Evolutionary conservation across 2,329 filamentous ascomycete species (phyloP), one percentile per base, ranked within the genome.

Genomic region (Phialophora verrucosa): DNA sequence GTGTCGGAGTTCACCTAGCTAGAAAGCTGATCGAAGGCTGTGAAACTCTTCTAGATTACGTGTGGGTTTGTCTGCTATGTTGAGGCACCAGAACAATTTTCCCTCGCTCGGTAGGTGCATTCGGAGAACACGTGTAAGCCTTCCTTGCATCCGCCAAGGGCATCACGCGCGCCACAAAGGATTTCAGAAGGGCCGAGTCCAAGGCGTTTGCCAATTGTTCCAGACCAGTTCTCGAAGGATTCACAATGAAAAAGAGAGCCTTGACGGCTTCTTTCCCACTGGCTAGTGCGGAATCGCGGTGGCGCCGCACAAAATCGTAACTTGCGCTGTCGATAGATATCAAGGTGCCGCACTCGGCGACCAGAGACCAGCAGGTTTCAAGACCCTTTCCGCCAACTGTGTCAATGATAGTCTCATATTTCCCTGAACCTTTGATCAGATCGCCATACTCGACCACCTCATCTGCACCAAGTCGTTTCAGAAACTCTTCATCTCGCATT

Each of bases 361-460:
- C 61, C 57, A 61, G 62, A 3, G 20, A 42, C 74, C 74, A 76
- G 27, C 73, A 72, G 4, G 54, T 50, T 4, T 44, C 65, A 23
- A 76, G 56, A 1, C 66, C 49, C 17, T 72, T 61, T 11, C 74
- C 74, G 17, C 74, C 74, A 29, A 76, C 73, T 1, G 66, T 70
- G 70, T 76, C 75, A 53, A 75, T 62, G 55, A 76, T 66, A 20
- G 73, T 25, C 68, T 75, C 72, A 32, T 71, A 77, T 1, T 17
- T 38, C 0, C 57, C 57, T 7, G 51, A 32, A 0, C 11, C 11
- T 3, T 60, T 59, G 12, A 31, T 44, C 31, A 76, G 32, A 29
- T 59, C 42, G 4, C 57, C 65, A 67, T 81, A 81, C 71, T 81
- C 77, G 31, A 80, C 71, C 1, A 77, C 73, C 53, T 77, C 75